Conservation (phyloP, 768 basidiomycete species). For the Lyophyllum shimeji region DNA sequence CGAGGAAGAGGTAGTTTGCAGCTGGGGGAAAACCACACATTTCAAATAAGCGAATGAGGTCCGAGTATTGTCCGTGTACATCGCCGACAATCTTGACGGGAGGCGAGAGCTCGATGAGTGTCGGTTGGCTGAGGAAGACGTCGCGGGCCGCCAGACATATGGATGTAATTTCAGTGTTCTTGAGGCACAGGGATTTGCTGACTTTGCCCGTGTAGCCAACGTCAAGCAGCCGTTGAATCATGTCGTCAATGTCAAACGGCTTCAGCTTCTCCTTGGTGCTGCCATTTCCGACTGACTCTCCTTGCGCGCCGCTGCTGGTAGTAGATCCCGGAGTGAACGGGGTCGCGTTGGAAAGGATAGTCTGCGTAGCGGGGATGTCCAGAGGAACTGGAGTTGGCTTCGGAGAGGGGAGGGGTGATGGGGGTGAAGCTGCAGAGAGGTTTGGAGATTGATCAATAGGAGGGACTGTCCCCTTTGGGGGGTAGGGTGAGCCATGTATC, state of each 20-base stretch:
- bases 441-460: conserved; percentile 34
- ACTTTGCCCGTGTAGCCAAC: conserved; percentile 99
- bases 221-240: conserved; percentile 94
- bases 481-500: conserved; percentile 38
- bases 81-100: conserved; percentile 99
- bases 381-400: conserved; percentile 51
- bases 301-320: conserved; percentile 36
- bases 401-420: conserved; percentile 38
- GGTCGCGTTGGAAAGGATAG: conserved; percentile 77
- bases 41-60: conserved; percentile 97
- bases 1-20: conserved; percentile 97
- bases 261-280: conserved; percentile 59
- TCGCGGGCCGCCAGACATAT: conserved; percentile 96
- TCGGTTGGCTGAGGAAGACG: conserved; percentile 94
- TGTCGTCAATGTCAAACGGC: conserved; percentile 93
- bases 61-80: conserved; percentile 98
- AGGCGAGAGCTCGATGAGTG: conserved; percentile 93
- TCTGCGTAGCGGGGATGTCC: conserved; percentile 79
- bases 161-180: conserved; percentile 93
- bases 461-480: conserved; percentile 26
- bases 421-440: conserved; percentile 36
- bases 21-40: conserved; percentile 99
- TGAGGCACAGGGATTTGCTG: conserved; percentile 91
- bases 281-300: conserved; percentile 42
- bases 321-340: conserved; percentile 55